Base-by-base conservation (phyloP, 176 grass and related monocot genomes). In the Bromus sterilis region DNA sequence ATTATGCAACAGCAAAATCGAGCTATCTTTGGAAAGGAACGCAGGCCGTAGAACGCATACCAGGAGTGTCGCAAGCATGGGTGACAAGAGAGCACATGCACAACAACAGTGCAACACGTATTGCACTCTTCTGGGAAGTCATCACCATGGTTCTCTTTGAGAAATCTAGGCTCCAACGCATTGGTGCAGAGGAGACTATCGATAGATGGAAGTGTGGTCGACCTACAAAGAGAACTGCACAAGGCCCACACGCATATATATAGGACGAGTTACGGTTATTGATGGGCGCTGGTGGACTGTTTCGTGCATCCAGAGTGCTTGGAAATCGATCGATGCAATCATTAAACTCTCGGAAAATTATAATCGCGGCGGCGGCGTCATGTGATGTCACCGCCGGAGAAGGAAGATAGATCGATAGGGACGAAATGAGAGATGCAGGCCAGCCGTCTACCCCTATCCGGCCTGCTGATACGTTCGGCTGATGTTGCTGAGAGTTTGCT, bases 61-160 rank as follows among this genome's bases (percentile, higher is more conserved):
- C 80, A 44, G n/a, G n/a, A n/a, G 62, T 71, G 16, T 59, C 71
- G 5, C 71, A 69, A 48, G 89, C 89, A 74, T 36, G 66, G 46
- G 41, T 75, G 37, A 55, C 35, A 32, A 78, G 65, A 77, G 78
- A 75, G 46, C 29, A 76, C 9, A 18, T 9, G 58, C 7, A 82
- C 39, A 82, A 82, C 39, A 82, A 4, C 15, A 87, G 36, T 9
- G 30, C 51, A 60, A 49, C 23, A 66, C 5, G n/a, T n/a, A 37
- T 9, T 46, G 11, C 71, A 24, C 28, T 76, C 39, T 51, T 58
- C 37, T 58, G 18, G 31, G 78, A 3, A 59, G 60, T 49, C 11
- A 2, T 11, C 84, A 74, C 11, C 35, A 66, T 66, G 10, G 24
- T 66, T 18, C 35, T 56, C 34, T 59, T 74, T 66, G 23, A 78